Evolutionary conservation across 495 filamentous ascomycete species (phyloP).

Genomic region (Penicillium odoratum): DNA sequence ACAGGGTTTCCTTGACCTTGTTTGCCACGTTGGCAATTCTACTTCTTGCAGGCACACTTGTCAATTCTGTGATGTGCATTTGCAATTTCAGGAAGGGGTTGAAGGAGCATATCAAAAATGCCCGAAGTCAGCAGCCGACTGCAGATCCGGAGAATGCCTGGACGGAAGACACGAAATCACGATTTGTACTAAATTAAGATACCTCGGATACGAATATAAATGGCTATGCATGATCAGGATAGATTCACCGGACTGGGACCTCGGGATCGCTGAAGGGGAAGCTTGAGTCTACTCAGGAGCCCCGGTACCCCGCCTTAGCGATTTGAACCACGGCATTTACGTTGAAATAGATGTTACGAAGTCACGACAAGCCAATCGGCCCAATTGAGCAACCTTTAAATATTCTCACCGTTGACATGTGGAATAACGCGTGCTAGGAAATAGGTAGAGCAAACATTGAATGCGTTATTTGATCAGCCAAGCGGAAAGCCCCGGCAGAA

Average conservation of each 20-base stretch:
- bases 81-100: conserved; percentile 25
- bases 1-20: conserved; percentile 20
- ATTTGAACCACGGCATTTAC: background rate
- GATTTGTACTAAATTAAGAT: conserved; percentile 15
- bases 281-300: background rate
- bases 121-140: background rate
- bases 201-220: background rate
- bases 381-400: too few species aligned
- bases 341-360: too few species aligned
- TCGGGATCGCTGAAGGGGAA: background rate
- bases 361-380: too few species aligned
- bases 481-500: conserved; percentile 6
- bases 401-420: too few species aligned
- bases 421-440: too few species aligned
- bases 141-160: conserved; percentile 1
- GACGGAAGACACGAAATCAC: conserved; percentile 10
- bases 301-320: background rate
- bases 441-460: too few species aligned
- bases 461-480: background rate
- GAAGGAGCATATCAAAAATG: conserved; percentile 17
- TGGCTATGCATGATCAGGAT: background rate
- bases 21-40: conserved; percentile 18
- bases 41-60: conserved; percentile 13
- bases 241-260: background rate
- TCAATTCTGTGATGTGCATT: conserved; percentile 23